Percentiles rank a stretch among this genome's conserved stretches.
phyloP scores from a whole-genome alignment of 2,329 filamentous ascomycete genomes.

The Albifimbria verrucaria region DNA sequence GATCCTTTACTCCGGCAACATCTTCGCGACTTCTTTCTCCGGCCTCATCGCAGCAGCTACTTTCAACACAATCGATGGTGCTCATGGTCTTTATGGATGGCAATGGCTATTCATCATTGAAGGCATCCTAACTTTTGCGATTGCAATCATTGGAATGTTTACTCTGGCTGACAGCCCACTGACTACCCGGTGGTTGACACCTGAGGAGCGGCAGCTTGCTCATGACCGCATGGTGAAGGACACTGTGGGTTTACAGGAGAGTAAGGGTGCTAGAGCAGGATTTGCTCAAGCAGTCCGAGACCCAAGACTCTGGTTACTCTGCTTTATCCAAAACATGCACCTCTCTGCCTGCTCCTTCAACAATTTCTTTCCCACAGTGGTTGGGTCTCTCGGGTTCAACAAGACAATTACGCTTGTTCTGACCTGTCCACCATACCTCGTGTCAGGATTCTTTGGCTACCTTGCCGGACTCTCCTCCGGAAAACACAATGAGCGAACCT shows the following conservation, averaged over 20 bases:
- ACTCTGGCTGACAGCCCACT: slow-evolving; percentile 34
- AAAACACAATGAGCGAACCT: slow-evolving; percentile 37
- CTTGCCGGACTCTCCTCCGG: slow-evolving; percentile 40
- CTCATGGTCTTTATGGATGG: slow-evolving; percentile 23
- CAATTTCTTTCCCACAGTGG: slow-evolving; percentile 14
- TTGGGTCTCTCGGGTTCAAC: slow-evolving; percentile 2
- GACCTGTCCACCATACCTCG: slow-evolving; percentile 35
- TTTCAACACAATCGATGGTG: slow-evolving; percentile 28
- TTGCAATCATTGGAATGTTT: slow-evolving; percentile 27
- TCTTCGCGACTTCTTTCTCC: slow-evolving; percentile 34
- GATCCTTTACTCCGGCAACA: slow-evolving; percentile 40
- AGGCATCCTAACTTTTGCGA: slow-evolving; percentile 21
- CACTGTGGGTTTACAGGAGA: slow-evolving; percentile 25
- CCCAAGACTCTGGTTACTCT: slow-evolving; percentile 23
- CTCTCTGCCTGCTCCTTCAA: slow-evolving; percentile 21
- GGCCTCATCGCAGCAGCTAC: slow-evolving; percentile 42
- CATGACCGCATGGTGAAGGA: slow-evolving; percentile 33
- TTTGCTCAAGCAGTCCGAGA: slow-evolving; percentile 21
- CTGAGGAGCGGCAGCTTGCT: slow-evolving; percentile 37
- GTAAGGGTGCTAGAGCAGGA: slow-evolving; percentile 32
- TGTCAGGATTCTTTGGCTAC: slow-evolving; percentile 39
- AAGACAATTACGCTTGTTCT: slow-evolving; percentile 1
- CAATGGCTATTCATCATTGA: slow-evolving; percentile 31
- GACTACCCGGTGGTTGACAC: slow-evolving; percentile 31
- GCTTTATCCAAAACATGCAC: slow-evolving; percentile 25